Conservation (phyloP, 1,284 basidiomycete genomes). For the Singerocomus inundabilis region DNA sequence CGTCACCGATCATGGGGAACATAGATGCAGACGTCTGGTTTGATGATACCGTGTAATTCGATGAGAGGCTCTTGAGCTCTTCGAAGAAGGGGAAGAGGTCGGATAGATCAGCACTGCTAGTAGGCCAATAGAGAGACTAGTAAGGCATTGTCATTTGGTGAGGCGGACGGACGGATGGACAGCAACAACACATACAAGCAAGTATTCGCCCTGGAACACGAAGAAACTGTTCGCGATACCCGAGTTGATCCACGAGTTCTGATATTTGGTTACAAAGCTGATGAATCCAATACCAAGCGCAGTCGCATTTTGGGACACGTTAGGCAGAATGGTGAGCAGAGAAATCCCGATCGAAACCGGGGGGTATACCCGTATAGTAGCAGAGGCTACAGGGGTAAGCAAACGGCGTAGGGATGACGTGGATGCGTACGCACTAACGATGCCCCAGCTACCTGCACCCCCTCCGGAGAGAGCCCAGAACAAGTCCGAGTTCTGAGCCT, state of each 20-base stretch:
- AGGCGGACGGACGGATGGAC: not conserved
- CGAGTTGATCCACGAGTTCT: slow-evolving; percentile 8
- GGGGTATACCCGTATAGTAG: slow-evolving; percentile 16
- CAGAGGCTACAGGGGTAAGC: slow-evolving; percentile 12
- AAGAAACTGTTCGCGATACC: slow-evolving; percentile 2
- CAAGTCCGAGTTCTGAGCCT: slow-evolving; percentile 23
- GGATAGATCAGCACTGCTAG: not conserved
- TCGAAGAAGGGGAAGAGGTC: slow-evolving; percentile 17
- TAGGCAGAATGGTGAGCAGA: slow-evolving; percentile 11
- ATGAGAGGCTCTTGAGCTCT: slow-evolving; percentile 10
- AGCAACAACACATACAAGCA: slow-evolving; percentile 9
- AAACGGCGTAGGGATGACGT: not conserved
- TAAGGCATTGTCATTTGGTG: too few species aligned
- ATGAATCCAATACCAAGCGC: slow-evolving; percentile 19
- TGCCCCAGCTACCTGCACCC: slow-evolving; percentile 27
- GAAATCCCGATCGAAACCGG: slow-evolving; percentile 13
- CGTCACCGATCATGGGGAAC: slow-evolving; percentile 10
- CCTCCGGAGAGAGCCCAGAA: slow-evolving; percentile 29
- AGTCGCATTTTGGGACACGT: slow-evolving; percentile 6
- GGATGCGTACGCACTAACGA: slow-evolving; percentile 19
- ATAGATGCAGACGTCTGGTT: slow-evolving; percentile 6
- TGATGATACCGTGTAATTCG: slow-evolving; percentile 5
- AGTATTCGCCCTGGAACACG: not conserved
- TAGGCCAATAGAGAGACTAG: slow-evolving; percentile 13
- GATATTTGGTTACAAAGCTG: slow-evolving; percentile 11